Conservation (phyloP, 2,329 filamentous ascomycete species). For the Aaosphaeria pasadenensis region DNA sequence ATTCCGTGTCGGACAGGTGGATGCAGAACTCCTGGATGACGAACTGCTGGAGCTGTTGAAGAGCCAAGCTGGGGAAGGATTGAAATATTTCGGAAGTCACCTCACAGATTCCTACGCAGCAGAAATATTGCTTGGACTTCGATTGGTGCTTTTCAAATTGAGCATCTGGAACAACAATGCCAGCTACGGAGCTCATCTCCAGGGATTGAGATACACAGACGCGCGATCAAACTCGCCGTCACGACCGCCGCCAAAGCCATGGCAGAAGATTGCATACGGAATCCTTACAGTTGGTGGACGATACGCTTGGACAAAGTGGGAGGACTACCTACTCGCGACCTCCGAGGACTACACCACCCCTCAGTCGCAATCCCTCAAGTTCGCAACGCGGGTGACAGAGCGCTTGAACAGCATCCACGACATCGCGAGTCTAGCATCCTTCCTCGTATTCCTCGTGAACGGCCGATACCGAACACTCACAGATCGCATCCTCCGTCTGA, state of each 20-base stretch:
- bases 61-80: slow-evolving; percentile 78
- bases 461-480: slow-evolving; percentile 88
- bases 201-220: slow-evolving; percentile 88
- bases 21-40: slow-evolving; percentile 91
- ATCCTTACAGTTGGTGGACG: slow-evolving; percentile 80
- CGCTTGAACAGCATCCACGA: slow-evolving; percentile 72
- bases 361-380: slow-evolving; percentile 49
- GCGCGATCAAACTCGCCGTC: slow-evolving; percentile 56
- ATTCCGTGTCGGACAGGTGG: slow-evolving; percentile 92
- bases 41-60: slow-evolving; percentile 85
- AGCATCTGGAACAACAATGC: slow-evolving; percentile 96
- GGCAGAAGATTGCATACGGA: slow-evolving; percentile 83
- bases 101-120: slow-evolving; percentile 82
- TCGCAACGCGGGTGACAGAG: slow-evolving; percentile 68
- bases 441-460: slow-evolving; percentile 86
- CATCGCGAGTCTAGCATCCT: slow-evolving; percentile 76
- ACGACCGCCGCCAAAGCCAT: slow-evolving; percentile 69
- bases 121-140: slow-evolving; percentile 76
- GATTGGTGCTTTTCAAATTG: slow-evolving; percentile 85
- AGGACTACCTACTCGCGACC: slow-evolving; percentile 75
- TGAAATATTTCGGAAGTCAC: slow-evolving; percentile 79
- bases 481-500: slow-evolving; percentile 79
- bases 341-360: slow-evolving; percentile 68
- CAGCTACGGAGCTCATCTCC: slow-evolving; percentile 87
- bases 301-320: slow-evolving; percentile 91